Evolutionary conservation across 345 rosid species (phyloP).

Genomic region (Eucalyptus albens): DNA sequence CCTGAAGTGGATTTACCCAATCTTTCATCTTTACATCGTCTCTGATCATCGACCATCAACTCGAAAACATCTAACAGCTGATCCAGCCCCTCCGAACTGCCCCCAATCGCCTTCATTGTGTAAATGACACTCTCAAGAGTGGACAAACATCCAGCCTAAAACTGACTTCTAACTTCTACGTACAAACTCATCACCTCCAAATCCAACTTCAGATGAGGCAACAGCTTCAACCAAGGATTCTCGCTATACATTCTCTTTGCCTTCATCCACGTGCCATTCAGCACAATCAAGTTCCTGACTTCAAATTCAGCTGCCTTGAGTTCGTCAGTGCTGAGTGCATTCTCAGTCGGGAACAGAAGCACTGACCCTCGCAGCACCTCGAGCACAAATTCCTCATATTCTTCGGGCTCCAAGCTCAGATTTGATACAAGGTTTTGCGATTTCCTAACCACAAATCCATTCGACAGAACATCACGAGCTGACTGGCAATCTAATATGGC

Average conservation of each 20-base stretch:
- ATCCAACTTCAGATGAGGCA: slow-evolving; percentile 70
- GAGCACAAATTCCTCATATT: slow-evolving; percentile 42
- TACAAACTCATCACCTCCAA: slow-evolving; percentile 50
- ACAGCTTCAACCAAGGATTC: slow-evolving; percentile 79
- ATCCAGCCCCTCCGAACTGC: slow-evolving; percentile 31
- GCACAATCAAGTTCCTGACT: slow-evolving; percentile 60
- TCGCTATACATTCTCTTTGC: slow-evolving; percentile 71
- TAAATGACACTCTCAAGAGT: slow-evolving; percentile 78
- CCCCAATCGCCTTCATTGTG: slow-evolving; percentile 50
- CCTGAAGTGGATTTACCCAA: background rate
- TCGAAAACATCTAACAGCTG: slow-evolving; percentile 59
- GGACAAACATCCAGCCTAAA: slow-evolving; percentile 64
- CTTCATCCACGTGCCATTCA: slow-evolving; percentile 87
- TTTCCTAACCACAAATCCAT: slow-evolving; percentile 58
- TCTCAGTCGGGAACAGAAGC: slow-evolving; percentile 49
- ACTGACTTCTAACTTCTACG: slow-evolving; percentile 62
- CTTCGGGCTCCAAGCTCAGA: slow-evolving; percentile 15
- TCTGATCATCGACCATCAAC: slow-evolving; percentile 74
- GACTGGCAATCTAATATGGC: slow-evolving; percentile 21
- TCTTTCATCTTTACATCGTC: slow-evolving; percentile 53
- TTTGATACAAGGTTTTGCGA: slow-evolving; percentile 3
- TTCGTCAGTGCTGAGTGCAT: slow-evolving; percentile 32
- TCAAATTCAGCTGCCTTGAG: slow-evolving; percentile 24
- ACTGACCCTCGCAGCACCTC: slow-evolving; percentile 52
- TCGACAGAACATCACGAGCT: slow-evolving; percentile 27